Evolutionary conservation across 352 stramenopile species (phyloP).

Genomic region (Phytophthora cajani): DNA sequence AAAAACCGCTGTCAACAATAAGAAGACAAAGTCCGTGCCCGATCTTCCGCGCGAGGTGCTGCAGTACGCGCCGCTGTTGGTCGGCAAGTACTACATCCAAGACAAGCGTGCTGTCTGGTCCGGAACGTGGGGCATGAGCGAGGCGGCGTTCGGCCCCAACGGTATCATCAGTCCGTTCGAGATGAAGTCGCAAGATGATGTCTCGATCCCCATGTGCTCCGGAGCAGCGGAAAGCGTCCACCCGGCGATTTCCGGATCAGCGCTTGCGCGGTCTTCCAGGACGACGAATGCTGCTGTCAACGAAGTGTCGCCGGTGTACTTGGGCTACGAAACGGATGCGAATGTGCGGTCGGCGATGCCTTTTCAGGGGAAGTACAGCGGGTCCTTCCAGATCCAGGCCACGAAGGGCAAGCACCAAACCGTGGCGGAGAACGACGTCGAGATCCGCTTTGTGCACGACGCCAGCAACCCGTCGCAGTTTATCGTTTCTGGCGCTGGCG

Average conservation of each 20-base stretch:
- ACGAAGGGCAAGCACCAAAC: constrained; percentile 86
- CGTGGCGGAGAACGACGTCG: constrained; percentile 79
- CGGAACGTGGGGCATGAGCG: constrained; percentile 85
- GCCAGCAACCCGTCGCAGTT: constrained; percentile 69
- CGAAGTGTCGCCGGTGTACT: constrained; percentile 63
- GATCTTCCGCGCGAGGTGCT: constrained; percentile 63
- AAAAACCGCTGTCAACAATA: constrained; percentile 15
- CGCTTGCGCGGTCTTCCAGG: constrained; percentile 62
- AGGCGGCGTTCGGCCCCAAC: constrained; percentile 76
- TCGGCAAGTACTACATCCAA: constrained; percentile 87
- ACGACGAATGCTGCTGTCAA: constrained; percentile 45
- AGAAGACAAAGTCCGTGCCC: constrained; percentile 23
- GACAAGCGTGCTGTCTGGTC: constrained; percentile 84
- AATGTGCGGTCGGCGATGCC: constrained; percentile 72
- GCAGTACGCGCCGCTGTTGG: constrained; percentile 74
- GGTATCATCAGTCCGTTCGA: constrained; percentile 85
- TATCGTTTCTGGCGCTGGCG: constrained; percentile 67
- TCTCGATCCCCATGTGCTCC: constrained; percentile 57
- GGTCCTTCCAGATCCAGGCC: constrained; percentile 88
- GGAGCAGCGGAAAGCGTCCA: constrained; percentile 50
- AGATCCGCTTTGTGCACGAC: constrained; percentile 86
- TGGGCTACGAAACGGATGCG: constrained; percentile 71
- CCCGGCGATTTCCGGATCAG: constrained; percentile 50
- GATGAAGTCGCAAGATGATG: constrained; percentile 88
- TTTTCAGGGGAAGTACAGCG: constrained; percentile 84